A percentile compares a stretch with the other conserved stretches of the same genome.
Evolutionary conservation across 495 filamentous ascomycete genomes (phyloP).

Genomic region (Hyaloscypha bicolor): DNA sequence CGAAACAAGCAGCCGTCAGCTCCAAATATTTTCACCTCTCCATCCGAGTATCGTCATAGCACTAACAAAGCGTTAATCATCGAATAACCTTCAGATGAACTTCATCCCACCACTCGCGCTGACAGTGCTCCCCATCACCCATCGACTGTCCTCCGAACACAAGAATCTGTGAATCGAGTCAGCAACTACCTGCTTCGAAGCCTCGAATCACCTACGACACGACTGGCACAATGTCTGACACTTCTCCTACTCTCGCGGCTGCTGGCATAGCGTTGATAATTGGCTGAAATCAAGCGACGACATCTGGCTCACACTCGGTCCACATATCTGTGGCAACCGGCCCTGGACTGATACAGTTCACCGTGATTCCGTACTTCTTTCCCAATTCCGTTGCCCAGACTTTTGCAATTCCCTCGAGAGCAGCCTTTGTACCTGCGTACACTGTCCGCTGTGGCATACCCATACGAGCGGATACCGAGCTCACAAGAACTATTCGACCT

Average conservation of each 20-base stretch:
- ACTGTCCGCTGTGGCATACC: conserved; percentile 15
- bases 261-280: conserved; percentile 44
- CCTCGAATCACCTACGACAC: conserved; percentile 17
- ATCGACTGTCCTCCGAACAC: conserved; percentile 25
- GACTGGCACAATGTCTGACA: conserved; percentile 23
- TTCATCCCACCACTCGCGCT: conserved; percentile 21
- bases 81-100: not conserved
- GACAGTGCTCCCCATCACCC: conserved; percentile 22
- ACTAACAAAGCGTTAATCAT: not conserved
- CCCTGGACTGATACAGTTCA: conserved; percentile 43
- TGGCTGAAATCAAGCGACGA: conserved; percentile 36
- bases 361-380: conserved; percentile 38
- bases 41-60: not conserved
- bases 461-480: conserved; percentile 15
- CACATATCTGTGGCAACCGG: conserved; percentile 44
- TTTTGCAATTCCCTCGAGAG: conserved; percentile 37
- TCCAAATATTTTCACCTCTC: not conserved
- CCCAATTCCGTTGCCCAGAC: conserved; percentile 41
- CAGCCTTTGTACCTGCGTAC: conserved; percentile 27
- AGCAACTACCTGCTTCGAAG: conserved; percentile 35
- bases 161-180: conserved; percentile 16
- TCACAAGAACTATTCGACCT: conserved; percentile 13
- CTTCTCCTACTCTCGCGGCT: conserved; percentile 37
- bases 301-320: conserved; percentile 46
- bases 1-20: not conserved